Conservation (phyloP, 2,329 filamentous ascomycete species). For the Stachybotrys echinatus region DNA sequence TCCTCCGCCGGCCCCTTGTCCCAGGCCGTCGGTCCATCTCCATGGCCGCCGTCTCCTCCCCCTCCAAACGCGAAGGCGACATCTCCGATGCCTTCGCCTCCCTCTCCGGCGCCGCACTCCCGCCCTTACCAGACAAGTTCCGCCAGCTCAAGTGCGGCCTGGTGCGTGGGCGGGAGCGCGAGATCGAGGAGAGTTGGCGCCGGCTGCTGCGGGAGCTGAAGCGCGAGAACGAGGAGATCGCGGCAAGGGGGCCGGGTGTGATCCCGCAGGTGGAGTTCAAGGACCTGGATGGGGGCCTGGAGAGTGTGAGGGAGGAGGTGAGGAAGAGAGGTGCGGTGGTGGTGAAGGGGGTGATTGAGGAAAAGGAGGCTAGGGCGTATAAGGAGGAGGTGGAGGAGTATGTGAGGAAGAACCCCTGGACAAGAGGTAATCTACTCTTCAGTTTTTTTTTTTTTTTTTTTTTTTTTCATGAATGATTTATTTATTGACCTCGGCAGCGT, state of each 20-base stretch:
- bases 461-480: neutral
- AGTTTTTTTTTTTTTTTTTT: too few relatives aligned
- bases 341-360: constrained; percentile 59
- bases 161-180: constrained; percentile 41
- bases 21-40: constrained; percentile 9
- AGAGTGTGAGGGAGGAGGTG: constrained; percentile 40
- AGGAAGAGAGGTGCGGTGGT: constrained; percentile 58
- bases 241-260: constrained; percentile 36
- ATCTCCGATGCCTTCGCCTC: constrained; percentile 60
- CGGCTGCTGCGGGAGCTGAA: constrained; percentile 38
- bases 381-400: constrained; percentile 64
- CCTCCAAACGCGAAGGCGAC: constrained; percentile 50
- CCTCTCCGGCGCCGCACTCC: constrained; percentile 39
- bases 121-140: constrained; percentile 49
- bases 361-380: constrained; percentile 56
- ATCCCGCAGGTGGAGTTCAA: constrained; percentile 49
- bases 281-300: constrained; percentile 33
- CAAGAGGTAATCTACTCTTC: constrained; percentile 43
- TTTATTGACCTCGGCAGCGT: constrained; percentile 37
- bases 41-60: constrained; percentile 7
- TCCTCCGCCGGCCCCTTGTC: neutral
- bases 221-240: constrained; percentile 42
- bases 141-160: constrained; percentile 50
- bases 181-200: constrained; percentile 42
- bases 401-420: constrained; percentile 55